A percentile compares a stretch with the other conserved stretches of the same genome.
Evolutionary conservation across 371 early-diverging fungal genomes (phyloP).

Genomic region (Coemansia sp.): DNA sequence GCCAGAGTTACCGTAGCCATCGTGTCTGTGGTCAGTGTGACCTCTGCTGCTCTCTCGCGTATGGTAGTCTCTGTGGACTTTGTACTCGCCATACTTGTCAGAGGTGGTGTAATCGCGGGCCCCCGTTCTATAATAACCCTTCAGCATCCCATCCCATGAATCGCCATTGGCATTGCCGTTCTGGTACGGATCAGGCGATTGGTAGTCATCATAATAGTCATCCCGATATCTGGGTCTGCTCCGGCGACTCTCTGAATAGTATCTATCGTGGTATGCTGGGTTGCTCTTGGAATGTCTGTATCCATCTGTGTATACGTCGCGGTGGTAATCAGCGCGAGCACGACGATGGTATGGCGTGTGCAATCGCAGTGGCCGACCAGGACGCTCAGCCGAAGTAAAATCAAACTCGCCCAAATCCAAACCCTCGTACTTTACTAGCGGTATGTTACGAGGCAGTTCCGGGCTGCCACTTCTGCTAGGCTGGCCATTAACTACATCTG

Average conservation of each 20-base stretch:
- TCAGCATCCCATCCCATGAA: slow-evolving; percentile 17
- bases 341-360: background rate
- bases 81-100: background rate
- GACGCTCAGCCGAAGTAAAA: slow-evolving; percentile 15
- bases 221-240: background rate
- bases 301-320: background rate
- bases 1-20: background rate
- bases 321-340: background rate
- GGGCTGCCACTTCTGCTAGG: background rate
- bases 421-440: slow-evolving; percentile 41
- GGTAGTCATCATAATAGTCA: background rate
- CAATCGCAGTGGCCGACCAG: slow-evolving; percentile 23
- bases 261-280: background rate
- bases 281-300: background rate
- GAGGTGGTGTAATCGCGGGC: background rate
- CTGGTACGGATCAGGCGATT: background rate
- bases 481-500: background rate
- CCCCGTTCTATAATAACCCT: slow-evolving; percentile 14
- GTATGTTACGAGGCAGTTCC: slow-evolving; percentile 15
- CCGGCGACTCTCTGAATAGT: background rate
- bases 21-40: background rate
- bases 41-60: background rate
- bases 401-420: slow-evolving; percentile 38
- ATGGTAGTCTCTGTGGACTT: background rate
- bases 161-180: background rate